These are phyloP conservation scores for Stramenopiles sp. DNA, from an alignment of 352 stramenopile genomes.

Conservation along the genomic window DNA sequence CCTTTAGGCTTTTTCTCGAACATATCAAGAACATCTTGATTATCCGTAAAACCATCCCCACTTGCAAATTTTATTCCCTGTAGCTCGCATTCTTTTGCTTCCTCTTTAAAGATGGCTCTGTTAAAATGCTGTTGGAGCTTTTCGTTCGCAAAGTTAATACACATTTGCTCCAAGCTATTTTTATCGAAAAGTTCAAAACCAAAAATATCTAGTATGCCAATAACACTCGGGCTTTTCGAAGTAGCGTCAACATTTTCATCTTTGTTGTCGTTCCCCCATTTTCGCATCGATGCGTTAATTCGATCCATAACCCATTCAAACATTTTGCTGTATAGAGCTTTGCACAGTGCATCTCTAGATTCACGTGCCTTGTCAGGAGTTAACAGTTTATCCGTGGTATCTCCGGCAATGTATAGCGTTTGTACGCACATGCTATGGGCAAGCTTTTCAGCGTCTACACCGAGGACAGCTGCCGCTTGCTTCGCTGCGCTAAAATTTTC, in stretches of 20 bases:
- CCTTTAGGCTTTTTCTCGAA: conserved; percentile 62
- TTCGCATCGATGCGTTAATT: conserved; percentile 73
- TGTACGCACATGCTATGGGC: conserved; percentile 47
- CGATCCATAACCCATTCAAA: conserved; percentile 68
- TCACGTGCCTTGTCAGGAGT: conserved; percentile 53
- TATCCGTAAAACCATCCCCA: conserved; percentile 67
- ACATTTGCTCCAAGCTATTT: conserved; percentile 86
- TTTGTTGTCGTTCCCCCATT: conserved; percentile 77
- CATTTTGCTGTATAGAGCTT: conserved; percentile 57
- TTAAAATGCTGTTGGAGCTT: conserved; percentile 81
- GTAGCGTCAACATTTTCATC: conserved; percentile 41
- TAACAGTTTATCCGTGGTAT: conserved; percentile 58
- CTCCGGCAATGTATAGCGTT: conserved; percentile 47
- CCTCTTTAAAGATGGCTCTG: conserved; percentile 86
- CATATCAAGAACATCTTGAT: conserved; percentile 67
- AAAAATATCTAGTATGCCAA: conserved; percentile 90
- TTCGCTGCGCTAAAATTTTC: too few species aligned
- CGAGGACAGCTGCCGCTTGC: too few species aligned
- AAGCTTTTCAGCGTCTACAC: conserved; percentile 41
- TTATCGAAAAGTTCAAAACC: conserved; percentile 81
- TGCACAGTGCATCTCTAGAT: conserved; percentile 48
- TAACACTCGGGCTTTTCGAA: conserved; percentile 47
- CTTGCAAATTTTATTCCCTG: conserved; percentile 74
- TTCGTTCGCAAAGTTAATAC: conserved; percentile 88
- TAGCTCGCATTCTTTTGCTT: conserved; percentile 86